These are phyloP conservation scores for Helianthus annuus DNA, from an alignment of 129 eudicot genomes.

Conservation along the genomic window DNA sequence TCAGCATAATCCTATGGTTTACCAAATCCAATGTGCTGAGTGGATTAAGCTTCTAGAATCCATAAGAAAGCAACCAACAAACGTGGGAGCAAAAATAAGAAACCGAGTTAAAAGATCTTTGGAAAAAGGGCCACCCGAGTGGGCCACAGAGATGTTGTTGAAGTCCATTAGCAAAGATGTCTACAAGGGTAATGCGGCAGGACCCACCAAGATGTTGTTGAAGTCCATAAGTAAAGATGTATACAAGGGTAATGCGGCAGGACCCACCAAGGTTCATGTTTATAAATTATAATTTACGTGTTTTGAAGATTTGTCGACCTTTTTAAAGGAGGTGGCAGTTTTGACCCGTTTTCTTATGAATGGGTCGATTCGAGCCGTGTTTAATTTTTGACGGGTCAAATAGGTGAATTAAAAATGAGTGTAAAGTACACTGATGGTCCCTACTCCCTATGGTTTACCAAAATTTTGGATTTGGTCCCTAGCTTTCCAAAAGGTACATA, in stretches of 20 bases:
- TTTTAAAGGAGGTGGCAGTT: neutral
- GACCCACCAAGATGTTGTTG: conserved; percentile 56
- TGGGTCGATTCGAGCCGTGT: neutral
- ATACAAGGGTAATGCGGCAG: conserved; percentile 98
- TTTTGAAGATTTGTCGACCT: neutral
- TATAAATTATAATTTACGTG: neutral
- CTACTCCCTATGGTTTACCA: too few relatives aligned
- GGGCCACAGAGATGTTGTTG: too few relatives aligned
- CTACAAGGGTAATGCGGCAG: too few relatives aligned
- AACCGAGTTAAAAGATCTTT: conserved; percentile 65
- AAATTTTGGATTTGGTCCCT: too few relatives aligned
- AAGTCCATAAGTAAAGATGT: conserved; percentile 88
- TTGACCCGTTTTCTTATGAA: neutral
- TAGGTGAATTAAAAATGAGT: too few relatives aligned
- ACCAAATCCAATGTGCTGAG: conserved; percentile 68
- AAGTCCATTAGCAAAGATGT: too few relatives aligned
- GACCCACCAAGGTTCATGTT: conserved; percentile 86
- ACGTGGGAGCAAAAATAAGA: conserved; percentile 91
- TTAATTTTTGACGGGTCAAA: neutral
- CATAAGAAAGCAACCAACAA: conserved; percentile 82
- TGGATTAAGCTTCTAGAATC: conserved; percentile 91
- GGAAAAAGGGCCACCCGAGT: conserved; percentile 72
- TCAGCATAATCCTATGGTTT: too few relatives aligned
- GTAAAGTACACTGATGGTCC: too few relatives aligned
- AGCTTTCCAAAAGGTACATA: too few relatives aligned